Base-by-base conservation (phyloP, 2,329 filamentous ascomycete genomes). In the Botryotinia calthae region DNA sequence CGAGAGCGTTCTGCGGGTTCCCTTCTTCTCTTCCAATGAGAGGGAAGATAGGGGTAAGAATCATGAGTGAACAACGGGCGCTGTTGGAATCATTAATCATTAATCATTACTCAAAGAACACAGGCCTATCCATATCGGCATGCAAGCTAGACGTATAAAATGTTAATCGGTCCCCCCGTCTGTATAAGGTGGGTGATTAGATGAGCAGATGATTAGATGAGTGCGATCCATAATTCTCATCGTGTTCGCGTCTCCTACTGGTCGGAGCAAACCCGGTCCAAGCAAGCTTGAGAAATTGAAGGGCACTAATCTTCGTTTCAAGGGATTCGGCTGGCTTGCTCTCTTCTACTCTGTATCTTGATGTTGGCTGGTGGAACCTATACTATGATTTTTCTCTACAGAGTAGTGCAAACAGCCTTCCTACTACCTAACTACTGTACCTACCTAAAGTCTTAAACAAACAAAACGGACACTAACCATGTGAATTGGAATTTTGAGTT, bases 251-350 rank as follows among this genome's bases (percentile, higher is more conserved):
- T 4, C 8, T 67, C 25, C 28, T 12, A 70, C 7, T 64, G 68
- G 68, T 63, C 42, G 16, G 31, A 64, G 7, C 51, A 28, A 42
- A 40, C 18, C 10, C 25, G 68, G 56, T 64, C 68, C 46, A 64
- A 70, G 31, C 68, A 70, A 64, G 58, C 68, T 8, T 20, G 42
- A 63, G 68, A 63, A 40, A 48, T 62, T 70, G 56, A 22, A 70
- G 56, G 68, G 68, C 62, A 64, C 16, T 14, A 51, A 54, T 48
- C 6, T 37, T 40, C 25, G 68, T 70, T 70, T 70, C 68, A 70
- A 28, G 51, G 58, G 58, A 70, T 31, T 40, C 58, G 31, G 68
- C 51, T 70, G 58, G 68, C 68, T 51, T 64, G 44, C 25, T 63
- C 22, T 8, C 42, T 25, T 56, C 51, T 28, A n/a, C n/a, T n/a